Evolutionary conservation across 768 basidiomycete species (phyloP).

Genomic region (Paxillus ammoniavirescens): DNA sequence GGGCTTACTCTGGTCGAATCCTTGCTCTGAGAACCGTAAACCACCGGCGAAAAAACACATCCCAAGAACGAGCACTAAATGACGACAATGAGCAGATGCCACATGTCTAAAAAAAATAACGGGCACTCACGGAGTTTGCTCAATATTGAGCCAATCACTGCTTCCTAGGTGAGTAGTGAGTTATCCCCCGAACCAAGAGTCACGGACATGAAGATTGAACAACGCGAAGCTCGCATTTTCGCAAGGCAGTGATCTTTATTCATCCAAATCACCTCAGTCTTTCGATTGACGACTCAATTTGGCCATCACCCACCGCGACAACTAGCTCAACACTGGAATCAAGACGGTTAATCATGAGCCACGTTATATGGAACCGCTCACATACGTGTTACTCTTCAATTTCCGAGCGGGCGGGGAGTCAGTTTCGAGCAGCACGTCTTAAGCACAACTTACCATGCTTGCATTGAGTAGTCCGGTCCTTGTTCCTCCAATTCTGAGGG

Average conservation of each 20-base stretch:
- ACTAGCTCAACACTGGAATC: conserved; percentile 57
- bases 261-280: background rate
- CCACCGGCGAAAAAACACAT: conserved; percentile 93
- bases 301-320: conserved; percentile 55
- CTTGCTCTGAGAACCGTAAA: conserved; percentile 74
- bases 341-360: background rate
- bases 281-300: background rate
- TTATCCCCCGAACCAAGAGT: background rate
- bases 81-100: conserved; percentile 6
- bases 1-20: conserved; percentile 66
- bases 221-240: conserved; percentile 77
- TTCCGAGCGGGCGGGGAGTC: background rate
- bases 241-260: conserved; percentile 68
- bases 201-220: conserved; percentile 77
- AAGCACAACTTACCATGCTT: conserved; percentile 54
- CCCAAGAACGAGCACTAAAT: conserved; percentile 72
- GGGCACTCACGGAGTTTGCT: conserved; percentile 62
- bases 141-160: conserved; percentile 82
- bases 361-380: conserved; percentile 9
- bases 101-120: background rate
- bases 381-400: conserved; percentile 65
- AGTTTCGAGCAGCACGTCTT: background rate
- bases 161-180: conserved; percentile 5
- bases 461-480: conserved; percentile 81
- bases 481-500: conserved; percentile 72